These are phyloP conservation scores for Clarireedia paspali DNA, from an alignment of 2,329 filamentous ascomycete species.

Conservation along the genomic window DNA sequence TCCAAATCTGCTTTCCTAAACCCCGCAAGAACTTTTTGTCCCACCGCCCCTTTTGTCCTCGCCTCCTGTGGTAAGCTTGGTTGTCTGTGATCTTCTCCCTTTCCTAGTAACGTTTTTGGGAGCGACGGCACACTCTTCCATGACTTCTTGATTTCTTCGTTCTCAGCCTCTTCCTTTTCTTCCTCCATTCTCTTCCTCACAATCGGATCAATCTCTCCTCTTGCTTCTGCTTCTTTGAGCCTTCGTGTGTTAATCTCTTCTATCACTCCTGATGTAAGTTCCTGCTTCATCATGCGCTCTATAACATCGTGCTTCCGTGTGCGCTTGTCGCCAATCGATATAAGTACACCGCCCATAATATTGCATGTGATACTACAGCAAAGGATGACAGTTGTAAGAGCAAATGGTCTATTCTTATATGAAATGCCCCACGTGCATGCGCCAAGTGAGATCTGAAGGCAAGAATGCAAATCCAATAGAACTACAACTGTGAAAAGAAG, in stretches of 20 bases:
- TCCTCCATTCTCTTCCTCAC: slow-evolving; percentile 41
- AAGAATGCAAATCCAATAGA: slow-evolving; percentile 69
- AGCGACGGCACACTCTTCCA: slow-evolving; percentile 21
- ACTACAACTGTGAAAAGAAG: slow-evolving; percentile 68
- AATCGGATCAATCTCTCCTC: slow-evolving; percentile 17
- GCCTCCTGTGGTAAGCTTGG: slow-evolving; percentile 17
- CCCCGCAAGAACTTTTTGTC: slow-evolving; percentile 16
- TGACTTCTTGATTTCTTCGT: slow-evolving; percentile 21
- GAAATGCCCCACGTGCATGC: slow-evolving; percentile 72
- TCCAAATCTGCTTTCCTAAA: slow-evolving; percentile 25
- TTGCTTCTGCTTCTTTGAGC: slow-evolving; percentile 67
- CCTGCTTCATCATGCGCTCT: slow-evolving; percentile 66
- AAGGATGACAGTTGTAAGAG: slow-evolving; percentile 73
- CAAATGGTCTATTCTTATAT: slow-evolving; percentile 59
- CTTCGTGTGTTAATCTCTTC: slow-evolving; percentile 75
- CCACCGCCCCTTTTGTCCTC: slow-evolving; percentile 13
- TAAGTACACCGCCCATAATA: slow-evolving; percentile 66
- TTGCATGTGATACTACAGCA: slow-evolving; percentile 72
- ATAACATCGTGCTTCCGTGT: slow-evolving; percentile 81
- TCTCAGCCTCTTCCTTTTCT: slow-evolving; percentile 36
- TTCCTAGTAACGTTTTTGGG: slow-evolving; percentile 22
- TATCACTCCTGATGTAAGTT: slow-evolving; percentile 60
- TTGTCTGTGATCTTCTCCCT: slow-evolving; percentile 23
- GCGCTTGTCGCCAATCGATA: slow-evolving; percentile 65
- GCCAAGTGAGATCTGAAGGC: slow-evolving; percentile 72